A percentile compares a stretch with the other conserved stretches of the same genome.
Evolutionary conservation across 768 basidiomycete species (phyloP).

Genomic region (Phlegmacium glaucopus): DNA sequence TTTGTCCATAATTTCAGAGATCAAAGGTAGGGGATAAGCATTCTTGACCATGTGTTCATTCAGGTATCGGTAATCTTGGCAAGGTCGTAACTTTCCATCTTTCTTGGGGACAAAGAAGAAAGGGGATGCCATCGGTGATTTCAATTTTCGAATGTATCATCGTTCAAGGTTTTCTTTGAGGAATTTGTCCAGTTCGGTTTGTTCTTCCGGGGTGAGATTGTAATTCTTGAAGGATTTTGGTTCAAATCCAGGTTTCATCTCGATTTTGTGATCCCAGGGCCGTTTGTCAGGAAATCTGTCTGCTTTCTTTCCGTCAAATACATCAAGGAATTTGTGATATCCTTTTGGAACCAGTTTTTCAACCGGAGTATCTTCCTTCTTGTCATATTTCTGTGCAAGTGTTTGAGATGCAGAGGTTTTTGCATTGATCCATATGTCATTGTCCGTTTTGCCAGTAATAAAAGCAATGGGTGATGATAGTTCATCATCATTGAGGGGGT

Average conservation of each 20-base stretch:
- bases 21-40: conserved; percentile 29
- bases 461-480: no score
- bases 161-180: no score
- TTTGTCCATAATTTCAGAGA: conserved; percentile 22
- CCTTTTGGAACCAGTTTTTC: background rate
- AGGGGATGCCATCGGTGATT: conserved; percentile 4
- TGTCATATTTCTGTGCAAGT: no score
- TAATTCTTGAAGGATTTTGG: no score
- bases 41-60: conserved; percentile 28
- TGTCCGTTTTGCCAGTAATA: no score
- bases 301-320: conserved; percentile 5
- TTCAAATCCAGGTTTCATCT: background rate
- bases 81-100: conserved; percentile 12
- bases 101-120: conserved; percentile 11
- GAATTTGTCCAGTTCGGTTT: no score
- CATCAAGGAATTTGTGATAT: conserved; percentile 6
- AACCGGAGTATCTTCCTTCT: background rate
- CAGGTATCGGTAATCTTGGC: conserved; percentile 27
- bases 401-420: no score
- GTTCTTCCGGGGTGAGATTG: no score
- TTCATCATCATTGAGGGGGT: background rate
- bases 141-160: background rate
- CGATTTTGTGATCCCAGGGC: conserved; percentile 7
- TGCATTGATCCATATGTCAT: background rate
- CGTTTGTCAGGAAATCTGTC: conserved; percentile 1